Percentiles rank a stretch among this genome's conserved stretches.
These are phyloP conservation scores for Hypoxylon sp. DNA, from an alignment of 2,329 filamentous ascomycete species.

Conservation along the genomic window DNA sequence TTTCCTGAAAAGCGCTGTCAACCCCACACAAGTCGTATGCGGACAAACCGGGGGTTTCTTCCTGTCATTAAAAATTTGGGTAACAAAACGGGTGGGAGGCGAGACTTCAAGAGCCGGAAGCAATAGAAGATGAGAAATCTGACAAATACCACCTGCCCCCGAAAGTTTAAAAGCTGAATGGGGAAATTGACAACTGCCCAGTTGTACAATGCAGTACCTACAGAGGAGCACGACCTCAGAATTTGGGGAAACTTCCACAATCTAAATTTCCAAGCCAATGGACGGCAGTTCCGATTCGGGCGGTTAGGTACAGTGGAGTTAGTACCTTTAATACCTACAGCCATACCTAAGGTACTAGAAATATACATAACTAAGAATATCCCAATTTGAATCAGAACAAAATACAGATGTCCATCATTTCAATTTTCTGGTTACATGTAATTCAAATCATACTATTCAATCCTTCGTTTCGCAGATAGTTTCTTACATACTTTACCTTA, in stretches of 20 bases:
- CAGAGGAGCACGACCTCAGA: conserved; percentile 21
- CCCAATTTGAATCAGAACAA: not conserved
- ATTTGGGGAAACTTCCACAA: conserved; percentile 34
- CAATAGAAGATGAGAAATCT: conserved; percentile 24
- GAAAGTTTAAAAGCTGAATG: conserved; percentile 40
- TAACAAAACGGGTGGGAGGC: conserved; percentile 17
- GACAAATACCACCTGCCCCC: conserved; percentile 42
- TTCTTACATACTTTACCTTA: not conserved
- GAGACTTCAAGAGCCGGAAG: not conserved
- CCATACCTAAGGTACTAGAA: conserved; percentile 7
- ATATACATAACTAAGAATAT: not conserved
- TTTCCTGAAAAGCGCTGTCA: conserved; percentile 4
- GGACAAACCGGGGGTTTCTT: conserved; percentile 21
- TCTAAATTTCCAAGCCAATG: conserved; percentile 30
- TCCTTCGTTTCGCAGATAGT: not conserved
- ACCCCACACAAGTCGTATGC: conserved; percentile 23
- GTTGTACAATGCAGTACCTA: conserved; percentile 2
- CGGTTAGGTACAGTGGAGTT: conserved; percentile 30
- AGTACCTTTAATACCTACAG: conserved; percentile 2
- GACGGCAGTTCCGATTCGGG: conserved; percentile 40
- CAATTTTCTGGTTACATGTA: not conserved
- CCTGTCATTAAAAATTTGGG: conserved; percentile 13
- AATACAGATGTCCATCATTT: conserved; percentile 3
- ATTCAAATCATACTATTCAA: not conserved
- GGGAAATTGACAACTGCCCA: conserved; percentile 34